Conservation (phyloP, 2,329 filamentous ascomycete genomes). For the Sporothrix brasiliensis region DNA sequence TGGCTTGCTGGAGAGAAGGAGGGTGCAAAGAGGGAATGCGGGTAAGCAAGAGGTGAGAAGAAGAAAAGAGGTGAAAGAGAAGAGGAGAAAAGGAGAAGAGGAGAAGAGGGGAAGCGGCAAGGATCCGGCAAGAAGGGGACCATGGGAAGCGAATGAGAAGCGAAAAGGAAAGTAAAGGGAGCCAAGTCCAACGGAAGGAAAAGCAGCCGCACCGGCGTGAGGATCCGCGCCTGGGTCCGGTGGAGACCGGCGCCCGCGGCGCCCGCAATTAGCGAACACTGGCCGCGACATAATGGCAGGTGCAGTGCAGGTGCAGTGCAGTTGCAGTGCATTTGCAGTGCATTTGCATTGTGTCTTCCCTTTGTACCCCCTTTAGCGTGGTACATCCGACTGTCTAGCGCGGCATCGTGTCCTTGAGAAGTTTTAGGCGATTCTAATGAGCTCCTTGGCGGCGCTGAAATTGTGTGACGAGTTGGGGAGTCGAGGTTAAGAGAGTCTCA, state of each 20-base stretch:
- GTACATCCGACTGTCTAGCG: background rate
- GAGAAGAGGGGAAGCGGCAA: no score
- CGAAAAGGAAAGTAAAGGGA: background rate
- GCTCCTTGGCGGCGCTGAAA: no score
- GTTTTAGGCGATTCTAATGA: no score
- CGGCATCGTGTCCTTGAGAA: background rate
- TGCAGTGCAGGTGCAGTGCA: no score
- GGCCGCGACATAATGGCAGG: no score
- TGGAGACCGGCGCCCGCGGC: conserved; percentile 1
- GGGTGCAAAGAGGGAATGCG: background rate
- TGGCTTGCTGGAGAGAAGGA: background rate
- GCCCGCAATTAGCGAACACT: background rate
- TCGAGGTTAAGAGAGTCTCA: no score
- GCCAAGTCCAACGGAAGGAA: background rate
- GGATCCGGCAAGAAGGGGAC: no score
- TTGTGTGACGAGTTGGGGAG: no score
- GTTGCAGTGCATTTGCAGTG: no score
- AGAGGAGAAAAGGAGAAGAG: no score
- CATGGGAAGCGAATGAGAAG: background rate
- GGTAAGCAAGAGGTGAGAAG: no score
- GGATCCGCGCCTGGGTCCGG: background rate
- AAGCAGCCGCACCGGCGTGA: background rate
- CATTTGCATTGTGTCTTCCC: background rate
- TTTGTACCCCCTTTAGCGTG: conserved; percentile 2
- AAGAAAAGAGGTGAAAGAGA: no score